Evolutionary conservation across 768 basidiomycete species (phyloP), one percentile per base, ranked within the genome.

Genomic region (Vararia minispora): DNA sequence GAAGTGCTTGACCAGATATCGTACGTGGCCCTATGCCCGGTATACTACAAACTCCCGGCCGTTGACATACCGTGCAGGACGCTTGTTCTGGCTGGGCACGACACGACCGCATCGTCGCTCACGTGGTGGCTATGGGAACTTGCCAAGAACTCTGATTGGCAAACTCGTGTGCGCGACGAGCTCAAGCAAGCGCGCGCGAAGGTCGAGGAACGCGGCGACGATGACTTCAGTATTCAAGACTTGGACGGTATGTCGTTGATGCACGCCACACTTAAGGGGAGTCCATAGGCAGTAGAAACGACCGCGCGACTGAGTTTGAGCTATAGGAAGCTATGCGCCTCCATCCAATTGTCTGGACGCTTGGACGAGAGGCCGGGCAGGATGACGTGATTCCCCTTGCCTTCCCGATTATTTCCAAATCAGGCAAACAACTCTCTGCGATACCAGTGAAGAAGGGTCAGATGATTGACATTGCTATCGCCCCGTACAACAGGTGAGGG

Each of bases 381-480:
- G 46, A 47, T 33, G 46, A 46, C 26, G 35, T 46, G 22, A 40
- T 46, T 28, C 45, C 45, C 12, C 21, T 46, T 31, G 38, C 39
- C 13, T 40, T 37, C 23, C 46, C 46, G 5, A 33, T 47, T 17
- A 41, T 30, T 8, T 37, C 39, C 1, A 41, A 26, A 13, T 45
- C 46, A 3, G 46, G 46, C 16, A 39, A 47, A 16, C 23, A 30
- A 33, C 31, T 47, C 25, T 34, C 38, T 3, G 36, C 44, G 4
- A 32, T 47, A 12, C 46, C 46, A 14, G 12, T 47, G n/a, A 36
- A 18, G 26, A 41, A 47, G 24, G 46, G 44, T n/a, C 46, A 44
- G 9, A 28, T 16, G 3, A 45, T 47, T 4, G 42, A 45, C 11
- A 35, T 47, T 16, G 13, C 27, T n/a, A 36, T 47, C 14, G 38